These are phyloP conservation scores for Gaertneriomyces semiglobifer DNA, from an alignment of 192 early-diverging fungal species.

Conservation along the genomic window DNA sequence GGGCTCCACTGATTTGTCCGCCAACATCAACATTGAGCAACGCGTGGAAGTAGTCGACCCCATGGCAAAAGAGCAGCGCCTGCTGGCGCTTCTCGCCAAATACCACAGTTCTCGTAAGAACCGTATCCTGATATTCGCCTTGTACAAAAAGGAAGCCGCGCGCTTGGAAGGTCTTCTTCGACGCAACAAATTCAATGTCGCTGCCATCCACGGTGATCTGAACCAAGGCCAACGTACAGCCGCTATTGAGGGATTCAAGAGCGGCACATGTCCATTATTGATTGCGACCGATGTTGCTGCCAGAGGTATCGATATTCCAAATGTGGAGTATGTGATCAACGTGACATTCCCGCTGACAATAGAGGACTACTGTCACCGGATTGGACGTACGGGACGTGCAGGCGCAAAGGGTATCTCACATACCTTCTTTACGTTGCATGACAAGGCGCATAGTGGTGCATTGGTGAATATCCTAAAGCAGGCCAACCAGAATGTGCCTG, in stretches of 20 bases:
- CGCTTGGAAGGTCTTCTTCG: conserved; percentile 72
- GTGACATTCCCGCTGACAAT: conserved; percentile 95
- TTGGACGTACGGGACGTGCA: conserved; percentile 94
- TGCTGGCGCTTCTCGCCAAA: conserved; percentile 69
- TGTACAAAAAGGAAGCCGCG: conserved; percentile 95
- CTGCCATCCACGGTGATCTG: conserved; percentile 90
- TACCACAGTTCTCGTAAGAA: conserved; percentile 80
- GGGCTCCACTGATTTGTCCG: conserved; percentile 82
- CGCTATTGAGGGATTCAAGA: conserved; percentile 78
- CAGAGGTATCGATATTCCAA: conserved; percentile 59
- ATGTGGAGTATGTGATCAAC: conserved; percentile 95
- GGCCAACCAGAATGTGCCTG: conserved; percentile 81
- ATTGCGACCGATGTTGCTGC: conserved; percentile 92
- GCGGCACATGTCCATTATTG: conserved; percentile 75
- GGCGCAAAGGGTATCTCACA: conserved; percentile 87
- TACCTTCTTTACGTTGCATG: conserved; percentile 87
- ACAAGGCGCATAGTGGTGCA: conserved; percentile 75
- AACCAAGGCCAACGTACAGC: conserved; percentile 75
- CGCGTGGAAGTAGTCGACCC: conserved; percentile 86
- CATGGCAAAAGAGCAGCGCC: conserved; percentile 67
- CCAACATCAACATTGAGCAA: conserved; percentile 81
- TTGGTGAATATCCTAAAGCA: conserved; percentile 89
- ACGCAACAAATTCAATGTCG: conserved; percentile 74
- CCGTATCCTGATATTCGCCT: conserved; percentile 87
- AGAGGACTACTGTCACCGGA: conserved; percentile 76